Base-by-base conservation (phyloP, 1,284 basidiomycete species). In the Heterobasidion occidentale region DNA sequence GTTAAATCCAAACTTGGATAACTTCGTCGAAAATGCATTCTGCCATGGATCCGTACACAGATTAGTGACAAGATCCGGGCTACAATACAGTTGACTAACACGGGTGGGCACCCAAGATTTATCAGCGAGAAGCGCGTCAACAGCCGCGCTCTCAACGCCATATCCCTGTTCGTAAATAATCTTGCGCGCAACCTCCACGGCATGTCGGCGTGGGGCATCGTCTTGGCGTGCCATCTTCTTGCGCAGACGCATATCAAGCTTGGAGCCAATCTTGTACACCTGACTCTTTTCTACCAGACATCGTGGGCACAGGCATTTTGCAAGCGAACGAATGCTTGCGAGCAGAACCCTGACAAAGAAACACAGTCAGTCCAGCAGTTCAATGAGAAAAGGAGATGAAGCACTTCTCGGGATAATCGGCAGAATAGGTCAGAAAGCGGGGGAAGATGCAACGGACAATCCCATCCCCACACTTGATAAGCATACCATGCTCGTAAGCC, bases 361-460 rank as follows among this genome's bases (percentile, higher is more conserved):
- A 49, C 27, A 15, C 38, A 15, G 15, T 42, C 2, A 42, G 38
- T 42, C 9, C 5, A 4, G 15, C 2, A 2, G 2, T 11, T 15
- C 11, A 11, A 2, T 15, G 2, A 2, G 38, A 11, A 15, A 7
- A 51, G 11, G 2, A 15, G 38, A 42, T 3, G 9, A 42, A 42
- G 9, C 15, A 48, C 53, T 54, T 54, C 53, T 54, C 53, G 9
- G 53, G 53, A 47, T 54, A 54, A 36, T 54, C 53, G 9, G 53
- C 53, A 9, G 46, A 47, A 20, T 54, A 54, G 12, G 53, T 48
- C 15, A 54, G 47, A 9, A 54, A 35, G 1, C 53, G 34, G 11
- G 46, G 44, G 36, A 47, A 54, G 5, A 54, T 15, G 17, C 46
- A 36, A 7, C 44, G 34, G 12, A 12, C 7, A 9, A 35, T 48